These are phyloP conservation scores for Fusarium sp. DNA, from an alignment of 2,329 filamentous ascomycete genomes.

Conservation along the genomic window DNA sequence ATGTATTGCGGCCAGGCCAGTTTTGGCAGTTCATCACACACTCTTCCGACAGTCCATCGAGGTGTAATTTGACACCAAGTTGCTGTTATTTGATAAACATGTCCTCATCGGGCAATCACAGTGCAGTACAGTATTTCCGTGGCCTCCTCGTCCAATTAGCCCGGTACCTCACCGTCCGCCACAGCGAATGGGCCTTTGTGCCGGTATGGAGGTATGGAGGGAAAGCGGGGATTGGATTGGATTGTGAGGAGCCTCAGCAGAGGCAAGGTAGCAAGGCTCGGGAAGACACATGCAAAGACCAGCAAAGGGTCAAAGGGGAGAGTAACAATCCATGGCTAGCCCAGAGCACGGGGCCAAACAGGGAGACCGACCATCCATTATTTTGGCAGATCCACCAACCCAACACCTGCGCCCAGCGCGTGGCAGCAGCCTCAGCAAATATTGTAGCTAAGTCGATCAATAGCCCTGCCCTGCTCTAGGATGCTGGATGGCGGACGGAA, in stretches of 20 bases:
- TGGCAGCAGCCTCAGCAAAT: conserved; percentile 32
- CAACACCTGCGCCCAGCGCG: conserved; percentile 27
- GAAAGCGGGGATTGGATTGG: conserved; percentile 19
- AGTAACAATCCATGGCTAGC: neutral
- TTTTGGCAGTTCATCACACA: conserved; percentile 3
- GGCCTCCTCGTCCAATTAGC: conserved; percentile 6
- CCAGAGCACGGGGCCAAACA: conserved; percentile 15
- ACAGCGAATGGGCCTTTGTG: conserved; percentile 25
- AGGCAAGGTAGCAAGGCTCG: conserved; percentile 14
- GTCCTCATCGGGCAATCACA: conserved; percentile 10
- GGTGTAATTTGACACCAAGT: conserved; percentile 1
- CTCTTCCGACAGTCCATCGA: neutral
- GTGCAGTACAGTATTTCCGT: conserved; percentile 27
- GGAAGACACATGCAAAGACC: conserved; percentile 11
- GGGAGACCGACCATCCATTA: neutral
- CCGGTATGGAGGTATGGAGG: conserved; percentile 15
- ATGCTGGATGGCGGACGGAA: conserved; percentile 10
- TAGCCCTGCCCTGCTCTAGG: conserved; percentile 25
- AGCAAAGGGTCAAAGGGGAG: conserved; percentile 20
- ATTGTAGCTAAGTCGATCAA: conserved; percentile 22
- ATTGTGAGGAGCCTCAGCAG: conserved; percentile 13
- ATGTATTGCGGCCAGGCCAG: neutral
- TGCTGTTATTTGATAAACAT: neutral
- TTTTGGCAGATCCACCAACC: conserved; percentile 26
- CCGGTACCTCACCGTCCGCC: conserved; percentile 13